phyloP scores from a whole-genome alignment of 352 stramenopile species.

The Thalassiosira allenii region DNA sequence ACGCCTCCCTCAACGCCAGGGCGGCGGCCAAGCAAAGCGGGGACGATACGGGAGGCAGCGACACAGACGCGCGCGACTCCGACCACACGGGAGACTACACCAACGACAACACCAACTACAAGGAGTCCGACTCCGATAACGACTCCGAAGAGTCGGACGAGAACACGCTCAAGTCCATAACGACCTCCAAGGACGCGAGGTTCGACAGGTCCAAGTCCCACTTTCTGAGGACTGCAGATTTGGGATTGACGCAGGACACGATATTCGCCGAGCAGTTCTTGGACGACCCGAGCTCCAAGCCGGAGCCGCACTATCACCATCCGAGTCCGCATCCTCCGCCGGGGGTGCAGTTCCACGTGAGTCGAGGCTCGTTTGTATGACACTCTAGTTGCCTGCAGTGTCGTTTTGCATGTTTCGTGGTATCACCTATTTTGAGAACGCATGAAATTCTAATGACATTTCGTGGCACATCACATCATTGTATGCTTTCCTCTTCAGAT shows the following conservation, averaged over 20 bases:
- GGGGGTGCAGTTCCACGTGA: slow-evolving; percentile 61
- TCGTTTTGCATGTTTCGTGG: too few relatives aligned
- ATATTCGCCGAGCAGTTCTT: slow-evolving; percentile 62
- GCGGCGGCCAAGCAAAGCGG: neutral
- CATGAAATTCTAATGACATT: too few relatives aligned
- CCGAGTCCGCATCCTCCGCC: slow-evolving; percentile 71
- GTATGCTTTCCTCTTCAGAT: slow-evolving; percentile 24
- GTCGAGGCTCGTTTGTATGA: neutral
- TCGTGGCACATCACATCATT: too few relatives aligned
- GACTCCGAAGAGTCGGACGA: slow-evolving; percentile 5
- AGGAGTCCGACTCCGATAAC: neutral
- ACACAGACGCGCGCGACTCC: neutral
- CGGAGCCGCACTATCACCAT: slow-evolving; percentile 72
- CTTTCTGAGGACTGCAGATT: slow-evolving; percentile 71
- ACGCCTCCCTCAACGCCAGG: slow-evolving; percentile 28
- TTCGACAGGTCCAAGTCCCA: slow-evolving; percentile 55
- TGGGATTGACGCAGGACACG: slow-evolving; percentile 71
- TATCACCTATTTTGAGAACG: too few relatives aligned
- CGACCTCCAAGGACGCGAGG: neutral
- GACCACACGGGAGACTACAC: neutral
- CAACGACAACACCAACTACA: neutral
- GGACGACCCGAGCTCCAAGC: slow-evolving; percentile 49
- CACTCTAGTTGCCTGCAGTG: too few relatives aligned
- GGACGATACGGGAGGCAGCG: neutral
- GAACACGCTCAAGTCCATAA: slow-evolving; percentile 1